Base-by-base conservation (phyloP, 179 eudicot species). In the Actinidia arguta region DNA sequence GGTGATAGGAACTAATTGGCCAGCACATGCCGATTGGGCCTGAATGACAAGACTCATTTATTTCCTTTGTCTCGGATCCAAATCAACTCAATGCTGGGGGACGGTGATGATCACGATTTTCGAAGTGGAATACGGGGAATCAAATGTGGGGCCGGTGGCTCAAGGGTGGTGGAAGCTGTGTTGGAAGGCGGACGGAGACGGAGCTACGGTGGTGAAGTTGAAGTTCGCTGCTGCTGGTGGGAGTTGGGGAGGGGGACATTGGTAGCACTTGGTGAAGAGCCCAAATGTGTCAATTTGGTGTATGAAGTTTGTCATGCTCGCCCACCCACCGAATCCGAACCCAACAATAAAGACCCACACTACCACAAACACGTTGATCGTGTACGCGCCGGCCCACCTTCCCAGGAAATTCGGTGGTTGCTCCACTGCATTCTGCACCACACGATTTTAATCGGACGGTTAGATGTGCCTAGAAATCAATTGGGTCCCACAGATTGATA, bases 321-420 rank as follows among this genome's bases (percentile, higher is more conserved):
- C 93, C 93, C 93, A 90, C 44, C 93, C 93, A 31, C 93, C 93
- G 48, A 90, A 90, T 48, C 93, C 93, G 50, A 90, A 90, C 85
- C 93, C 93, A 66, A 90, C 93, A 12, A 90, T 81, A 1, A 89
- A 69, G 10, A 90, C 90, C 93, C 93, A 90, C 44, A 86, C 89
- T 1, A 90, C 93, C 31, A 90, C 82, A 73, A 89, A 89, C 31
- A 83, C 78, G 64, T 90, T 90, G 54, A 90, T 81, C n/a, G 87
- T 82, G 58, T 80, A 90, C 6, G 93, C 75, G 1, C 93, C 93
- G 0, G 86, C 85, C 93, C 93, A 90, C 63, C 87, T 81, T 66
- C 93, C 93, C 27, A 87, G n/a, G 58, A 74, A 83, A 78, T 59
- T 86, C 4, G 93, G 85, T 3, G 93, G 93, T 20, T 87, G 90